A percentile compares a stretch with the other conserved stretches of the same genome.
Conservation (phyloP, 1,284 basidiomycete genomes). For the Tilletiaria anomala region DNA sequence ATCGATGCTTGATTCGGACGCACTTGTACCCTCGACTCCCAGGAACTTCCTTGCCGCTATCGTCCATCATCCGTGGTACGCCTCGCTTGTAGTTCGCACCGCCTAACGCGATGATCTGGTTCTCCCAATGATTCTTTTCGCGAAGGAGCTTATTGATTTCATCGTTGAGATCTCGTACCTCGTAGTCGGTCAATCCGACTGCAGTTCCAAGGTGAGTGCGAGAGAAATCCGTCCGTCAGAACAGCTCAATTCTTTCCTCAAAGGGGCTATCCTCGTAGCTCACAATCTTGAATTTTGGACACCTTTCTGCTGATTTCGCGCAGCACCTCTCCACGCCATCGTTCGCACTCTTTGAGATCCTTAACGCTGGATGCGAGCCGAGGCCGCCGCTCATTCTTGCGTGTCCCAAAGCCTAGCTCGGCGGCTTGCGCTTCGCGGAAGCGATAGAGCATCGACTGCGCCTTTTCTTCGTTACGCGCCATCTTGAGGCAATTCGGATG, state of each 20-base stretch:
- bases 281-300: conserved; percentile 90
- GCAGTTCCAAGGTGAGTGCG: too few relatives aligned
- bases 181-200: conserved; percentile 84
- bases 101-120: conserved; percentile 82
- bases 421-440: conserved; percentile 92
- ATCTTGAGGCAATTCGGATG: too few relatives aligned
- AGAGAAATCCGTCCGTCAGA: neutral
- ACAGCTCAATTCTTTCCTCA: neutral
- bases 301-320: conserved; percentile 91
- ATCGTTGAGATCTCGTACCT: conserved; percentile 89
- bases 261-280: conserved; percentile 48
- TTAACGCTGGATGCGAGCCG: conserved; percentile 80
- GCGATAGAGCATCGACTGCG: conserved; percentile 81
- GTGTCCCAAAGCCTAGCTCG: conserved; percentile 70
- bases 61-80: conserved; percentile 74
- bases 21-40: conserved; percentile 97
- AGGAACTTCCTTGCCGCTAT: conserved; percentile 74
- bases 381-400: conserved; percentile 64
- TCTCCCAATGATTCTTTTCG: conserved; percentile 95
- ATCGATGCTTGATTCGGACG: too few relatives aligned
- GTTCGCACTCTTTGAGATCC: conserved; percentile 78
- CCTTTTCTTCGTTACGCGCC: conserved; percentile 38
- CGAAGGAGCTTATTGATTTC: conserved; percentile 92
- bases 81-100: conserved; percentile 91
- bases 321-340: conserved; percentile 87